phyloP scores from a whole-genome alignment of 2,329 filamentous ascomycete genomes.

The Arachnomyces sp. region DNA sequence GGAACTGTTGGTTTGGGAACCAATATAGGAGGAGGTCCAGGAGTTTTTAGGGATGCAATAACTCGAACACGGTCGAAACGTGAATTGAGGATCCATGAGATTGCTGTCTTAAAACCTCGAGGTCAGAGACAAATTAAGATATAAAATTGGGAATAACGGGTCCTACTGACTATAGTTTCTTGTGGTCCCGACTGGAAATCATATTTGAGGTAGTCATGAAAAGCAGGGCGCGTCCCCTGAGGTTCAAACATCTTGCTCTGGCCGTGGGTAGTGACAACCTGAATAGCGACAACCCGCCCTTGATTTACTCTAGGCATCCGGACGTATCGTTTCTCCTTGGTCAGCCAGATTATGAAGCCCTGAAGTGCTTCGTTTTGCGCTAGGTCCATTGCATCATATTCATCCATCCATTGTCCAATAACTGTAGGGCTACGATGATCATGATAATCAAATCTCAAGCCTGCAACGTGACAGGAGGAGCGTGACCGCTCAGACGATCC shows the following conservation, averaged over 20 bases:
- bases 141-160: not conserved
- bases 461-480: constrained; percentile 1
- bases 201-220: not conserved
- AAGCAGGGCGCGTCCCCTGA: not conserved
- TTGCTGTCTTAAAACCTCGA: not conserved
- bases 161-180: constrained; percentile 1
- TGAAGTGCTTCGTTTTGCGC: constrained; percentile 1
- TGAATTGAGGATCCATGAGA: constrained; percentile 6
- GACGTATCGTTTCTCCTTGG: not conserved
- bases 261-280: not conserved
- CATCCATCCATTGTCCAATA: constrained; percentile 7
- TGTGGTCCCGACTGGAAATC: constrained; percentile 1
- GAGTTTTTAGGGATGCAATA: not conserved
- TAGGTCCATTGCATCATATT: constrained; percentile 3
- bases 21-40: not conserved
- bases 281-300: constrained; percentile 3
- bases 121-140: not conserved
- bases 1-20: not conserved
- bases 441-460: constrained; percentile 6
- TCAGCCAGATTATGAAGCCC: constrained; percentile 3
- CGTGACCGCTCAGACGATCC: constrained; percentile 1
- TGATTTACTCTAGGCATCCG: not conserved
- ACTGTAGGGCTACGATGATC: constrained; percentile 3
- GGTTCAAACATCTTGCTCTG: constrained; percentile 2
- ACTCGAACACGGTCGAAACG: constrained; percentile 4